Conservation (phyloP, 179 eudicot species). For the Corrigiola litoralis region DNA sequence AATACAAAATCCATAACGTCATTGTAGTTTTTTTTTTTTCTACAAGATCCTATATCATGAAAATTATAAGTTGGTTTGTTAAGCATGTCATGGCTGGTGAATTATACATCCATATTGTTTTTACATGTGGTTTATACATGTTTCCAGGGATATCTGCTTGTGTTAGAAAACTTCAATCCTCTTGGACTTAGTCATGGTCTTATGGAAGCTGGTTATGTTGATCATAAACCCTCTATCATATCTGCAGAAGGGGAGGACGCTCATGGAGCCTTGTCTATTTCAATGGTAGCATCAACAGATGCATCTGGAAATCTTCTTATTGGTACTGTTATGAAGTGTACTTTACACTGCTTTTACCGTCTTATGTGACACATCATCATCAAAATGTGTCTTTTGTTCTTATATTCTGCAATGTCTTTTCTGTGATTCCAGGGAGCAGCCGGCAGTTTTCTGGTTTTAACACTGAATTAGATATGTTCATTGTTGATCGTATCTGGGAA, state of each 20-base stretch:
- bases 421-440: constrained; percentile 72
- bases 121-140: too few species aligned
- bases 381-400: background rate
- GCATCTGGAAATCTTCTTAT: constrained; percentile 70
- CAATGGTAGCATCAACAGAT: constrained; percentile 93
- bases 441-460: constrained; percentile 82
- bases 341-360: constrained; percentile 37
- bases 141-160: constrained; percentile 71
- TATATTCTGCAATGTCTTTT: constrained; percentile 12
- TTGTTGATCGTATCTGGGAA: constrained; percentile 68
- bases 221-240: constrained; percentile 38
- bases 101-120: too few species aligned
- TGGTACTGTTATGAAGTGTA: constrained; percentile 36
- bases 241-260: constrained; percentile 29
- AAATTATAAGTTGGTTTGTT: too few species aligned
- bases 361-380: background rate
- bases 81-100: too few species aligned
- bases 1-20: background rate
- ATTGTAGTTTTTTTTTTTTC: background rate
- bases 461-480: constrained; percentile 52
- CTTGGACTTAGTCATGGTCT: constrained; percentile 74
- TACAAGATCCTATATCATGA: background rate
- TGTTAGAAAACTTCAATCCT: constrained; percentile 57
- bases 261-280: constrained; percentile 49
- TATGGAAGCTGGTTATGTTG: constrained; percentile 83